phyloP scores from a whole-genome alignment of 2,329 filamentous ascomycete genomes.

The Neopestalotiopsis rosae region DNA sequence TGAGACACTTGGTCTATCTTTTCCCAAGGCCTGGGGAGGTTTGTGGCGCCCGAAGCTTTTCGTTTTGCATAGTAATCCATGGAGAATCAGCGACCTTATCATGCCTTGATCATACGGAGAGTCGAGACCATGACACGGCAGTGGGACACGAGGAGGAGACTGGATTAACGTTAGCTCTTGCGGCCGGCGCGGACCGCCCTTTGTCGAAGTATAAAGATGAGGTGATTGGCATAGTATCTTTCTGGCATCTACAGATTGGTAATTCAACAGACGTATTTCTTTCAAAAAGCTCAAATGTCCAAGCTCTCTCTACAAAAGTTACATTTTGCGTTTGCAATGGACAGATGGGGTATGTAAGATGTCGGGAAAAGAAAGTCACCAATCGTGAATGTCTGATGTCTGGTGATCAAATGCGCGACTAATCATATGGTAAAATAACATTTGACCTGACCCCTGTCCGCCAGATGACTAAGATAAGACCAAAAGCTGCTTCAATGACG shows the following conservation, averaged over 20 bases:
- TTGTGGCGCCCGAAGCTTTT: slow-evolving; percentile 2
- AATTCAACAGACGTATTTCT: too few relatives aligned
- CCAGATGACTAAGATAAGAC: not conserved
- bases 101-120: not conserved
- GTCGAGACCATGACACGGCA: too few relatives aligned
- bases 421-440: not conserved
- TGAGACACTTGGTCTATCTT: not conserved
- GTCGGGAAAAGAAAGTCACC: too few relatives aligned
- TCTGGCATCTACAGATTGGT: too few relatives aligned
- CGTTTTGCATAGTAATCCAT: slow-evolving; percentile 4
- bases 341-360: too few relatives aligned
- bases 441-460: not conserved
- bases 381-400: too few relatives aligned
- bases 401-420: not conserved
- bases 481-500: not conserved
- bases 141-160: not conserved
- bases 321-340: too few relatives aligned
- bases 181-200: not conserved
- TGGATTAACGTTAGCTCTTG: not conserved
- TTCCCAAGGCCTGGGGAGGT: slow-evolving; percentile 9
- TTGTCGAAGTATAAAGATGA: not conserved
- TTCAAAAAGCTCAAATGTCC: too few relatives aligned
- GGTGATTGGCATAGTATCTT: too few relatives aligned
- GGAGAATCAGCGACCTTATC: slow-evolving; percentile 8
- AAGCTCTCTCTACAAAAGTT: too few relatives aligned